Evolutionary conservation across 2,329 filamentous ascomycete genomes (phyloP), one percentile per base, ranked within the genome.

Genomic region (Colletotrichum liriopes): DNA sequence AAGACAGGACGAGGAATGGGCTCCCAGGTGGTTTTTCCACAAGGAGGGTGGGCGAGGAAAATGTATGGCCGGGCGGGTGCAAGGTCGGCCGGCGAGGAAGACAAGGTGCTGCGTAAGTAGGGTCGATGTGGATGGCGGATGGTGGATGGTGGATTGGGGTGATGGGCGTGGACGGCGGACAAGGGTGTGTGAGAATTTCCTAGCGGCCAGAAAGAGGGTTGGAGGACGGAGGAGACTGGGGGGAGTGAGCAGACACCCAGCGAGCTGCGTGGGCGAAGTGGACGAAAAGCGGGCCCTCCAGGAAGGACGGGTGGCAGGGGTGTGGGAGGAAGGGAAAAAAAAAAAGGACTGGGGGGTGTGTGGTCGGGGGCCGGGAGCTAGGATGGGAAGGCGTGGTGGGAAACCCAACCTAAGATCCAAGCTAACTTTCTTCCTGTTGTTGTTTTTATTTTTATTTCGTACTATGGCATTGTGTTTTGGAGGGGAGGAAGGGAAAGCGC

Each of bases 11-110:
- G 65, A 72, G 35, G 71, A 64, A 59, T 8, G 67, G 67, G 52
- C 66, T 73, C 37, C 61, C 49, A 58, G 29, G 32, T 43, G 47
- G 37, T 51, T 66, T 71, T 69, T 43, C 29, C 49, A 51, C 47
- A 39, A 47, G 61, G 67, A 62, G 71, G 67, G 67, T 54, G 71
- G 55, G 69, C 59, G 59, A 72, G 65, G 52, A 64, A 61, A 69
- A 72, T 69, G 69, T 69, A 59, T 65, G 65, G 69, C 55, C 26
- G 59, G 35, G 49, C 61, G 47, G 32, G 60, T 51, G 67, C 51
- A 60, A 29, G 39, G 58, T 43, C 29, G 35, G 39, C 59, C 26
- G 47, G 51, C 29, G 18, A 51, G 58, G 47, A 45, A 39, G 65
- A 63, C 39, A 41, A 47, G 26, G 35, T 12, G 37, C 12, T 39